A percentile compares a stretch with the other conserved stretches of the same genome.
phyloP scores from a whole-genome alignment of 805 yeast genomes.

The Ascoidea asiatica region DNA sequence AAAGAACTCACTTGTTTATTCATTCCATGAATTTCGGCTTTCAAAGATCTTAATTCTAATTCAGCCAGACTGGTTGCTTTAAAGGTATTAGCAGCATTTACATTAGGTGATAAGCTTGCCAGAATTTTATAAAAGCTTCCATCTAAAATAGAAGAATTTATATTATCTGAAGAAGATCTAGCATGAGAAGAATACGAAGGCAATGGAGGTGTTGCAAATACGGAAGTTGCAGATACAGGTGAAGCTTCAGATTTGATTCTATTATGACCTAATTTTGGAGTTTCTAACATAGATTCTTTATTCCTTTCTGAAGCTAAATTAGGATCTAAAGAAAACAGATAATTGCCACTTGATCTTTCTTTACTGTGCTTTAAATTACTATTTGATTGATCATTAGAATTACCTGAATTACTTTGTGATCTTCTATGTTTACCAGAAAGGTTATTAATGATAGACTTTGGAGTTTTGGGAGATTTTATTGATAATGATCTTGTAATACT shows the following conservation, averaged over 20 bases:
- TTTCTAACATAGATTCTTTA: no score
- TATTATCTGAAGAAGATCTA: constrained; percentile 32
- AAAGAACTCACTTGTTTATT: constrained; percentile 4
- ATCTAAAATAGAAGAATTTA: constrained; percentile 19
- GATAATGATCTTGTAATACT: constrained; percentile 20
- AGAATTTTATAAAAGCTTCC: no score
- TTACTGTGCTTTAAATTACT: not conserved
- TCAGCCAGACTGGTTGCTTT: constrained; percentile 18
- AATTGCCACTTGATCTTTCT: not conserved
- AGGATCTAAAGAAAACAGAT: not conserved
- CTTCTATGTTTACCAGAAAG: constrained; percentile 8
- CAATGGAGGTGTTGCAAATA: constrained; percentile 26
- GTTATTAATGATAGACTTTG: constrained; percentile 15
- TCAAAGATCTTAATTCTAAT: constrained; percentile 23
- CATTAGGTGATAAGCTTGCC: no score
- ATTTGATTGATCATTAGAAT: not conserved
- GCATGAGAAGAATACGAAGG: constrained; percentile 22
- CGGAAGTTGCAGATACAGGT: not conserved
- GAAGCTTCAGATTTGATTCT: not conserved
- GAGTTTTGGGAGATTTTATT: constrained; percentile 17
- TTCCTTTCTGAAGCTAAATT: no score
- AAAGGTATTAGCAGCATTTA: constrained; percentile 12
- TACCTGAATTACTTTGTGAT: not conserved
- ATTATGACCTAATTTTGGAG: not conserved
- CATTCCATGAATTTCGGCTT: constrained; percentile 26